Evolutionary conservation across 2,329 filamentous ascomycete species (phyloP).

Genomic region (Acephala macrosclerotiorum): DNA sequence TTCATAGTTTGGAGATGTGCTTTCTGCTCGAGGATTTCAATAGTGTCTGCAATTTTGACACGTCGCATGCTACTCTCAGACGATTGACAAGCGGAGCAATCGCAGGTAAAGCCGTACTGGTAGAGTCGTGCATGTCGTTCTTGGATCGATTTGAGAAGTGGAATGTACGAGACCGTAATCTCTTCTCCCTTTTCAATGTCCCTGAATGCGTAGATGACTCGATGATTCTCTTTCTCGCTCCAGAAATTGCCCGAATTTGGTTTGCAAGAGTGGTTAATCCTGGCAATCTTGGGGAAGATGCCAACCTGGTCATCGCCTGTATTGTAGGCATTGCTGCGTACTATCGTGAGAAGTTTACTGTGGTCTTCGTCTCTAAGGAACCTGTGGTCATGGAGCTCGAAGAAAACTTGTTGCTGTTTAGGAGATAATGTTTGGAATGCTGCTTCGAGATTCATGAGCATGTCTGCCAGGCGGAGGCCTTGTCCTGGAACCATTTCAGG

Average conservation of each 20-base stretch:
- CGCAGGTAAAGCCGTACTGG: constrained; percentile 47
- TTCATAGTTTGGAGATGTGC: constrained; percentile 27
- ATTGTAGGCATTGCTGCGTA: constrained; percentile 34
- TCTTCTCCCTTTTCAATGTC: constrained; percentile 47
- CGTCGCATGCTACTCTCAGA: constrained; percentile 35
- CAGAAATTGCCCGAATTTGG: constrained; percentile 48
- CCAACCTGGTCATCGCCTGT: constrained; percentile 43
- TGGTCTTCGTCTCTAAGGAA: constrained; percentile 37
- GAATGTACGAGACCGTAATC: constrained; percentile 48
- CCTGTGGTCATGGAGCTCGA: constrained; percentile 29
- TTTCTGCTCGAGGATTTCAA: constrained; percentile 46
- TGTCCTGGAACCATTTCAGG: constrained; percentile 40
- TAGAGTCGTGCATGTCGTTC: constrained; percentile 39
- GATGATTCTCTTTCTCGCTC: constrained; percentile 42
- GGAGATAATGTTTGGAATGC: constrained; percentile 22
- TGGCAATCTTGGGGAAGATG: constrained; percentile 46
- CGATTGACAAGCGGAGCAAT: constrained; percentile 47
- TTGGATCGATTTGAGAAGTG: constrained; percentile 32
- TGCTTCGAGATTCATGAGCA: constrained; percentile 44
- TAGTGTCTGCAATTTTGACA: constrained; percentile 40
- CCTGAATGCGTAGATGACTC: constrained; percentile 46
- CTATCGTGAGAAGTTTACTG: constrained; percentile 37
- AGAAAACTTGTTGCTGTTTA: constrained; percentile 25
- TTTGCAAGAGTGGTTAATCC: constrained; percentile 49
- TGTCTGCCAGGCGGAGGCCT: constrained; percentile 44